Evolutionary conservation across 192 early-diverging fungal genomes (phyloP), one percentile per base, ranked within the genome.

Genomic region (Coemansia pectinata): DNA sequence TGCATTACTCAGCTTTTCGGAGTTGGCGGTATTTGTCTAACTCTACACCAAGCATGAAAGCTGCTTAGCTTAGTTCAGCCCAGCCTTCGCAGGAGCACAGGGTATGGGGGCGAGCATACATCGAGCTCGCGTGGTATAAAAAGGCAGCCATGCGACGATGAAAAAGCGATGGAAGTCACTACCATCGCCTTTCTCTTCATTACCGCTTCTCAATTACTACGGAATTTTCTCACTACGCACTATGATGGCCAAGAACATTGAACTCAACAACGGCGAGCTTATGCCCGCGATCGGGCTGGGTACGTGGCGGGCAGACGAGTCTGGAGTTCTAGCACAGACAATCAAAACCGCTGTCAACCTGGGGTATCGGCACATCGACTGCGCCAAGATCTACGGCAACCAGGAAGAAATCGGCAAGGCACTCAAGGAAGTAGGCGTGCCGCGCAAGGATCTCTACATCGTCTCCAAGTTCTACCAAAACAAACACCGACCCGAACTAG

Each of bases 401-500:
- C 92, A 96, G 78, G 70, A 67, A 27, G 92, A 95, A 55, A 85
- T 95, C 57, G 95, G 95, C 36, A 67, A 85, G 53, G 93, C 87
- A 4, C 86, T 94, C n/a, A 82, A 83, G 50, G 83, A 91, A 31
- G 71, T 73, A 19, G 70, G 60, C 27, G 79, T 92, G 8, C 86
- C 87, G n/a, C 90, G 95, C 58, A 78, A 89, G 62, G 78, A 94
- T 15, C 71, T 95, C 45, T 96, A 93, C 69, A 81, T 93, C 29
- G 92, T 91, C 3, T 92, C 91, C 79, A 93, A 93, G 78, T 67
- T 93, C 38, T 92, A 87, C 85, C 87, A 92, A 71, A 89, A 73
- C 62, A 73, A 71, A 34, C 90, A 93, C 58, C 84, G 85, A 0
- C 85, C 88, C 11, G 82, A 90, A 62, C 75, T 89, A 36, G 90